Conservation (phyloP, 495 filamentous ascomycete genomes). For the Penicillium argentinense region DNA sequence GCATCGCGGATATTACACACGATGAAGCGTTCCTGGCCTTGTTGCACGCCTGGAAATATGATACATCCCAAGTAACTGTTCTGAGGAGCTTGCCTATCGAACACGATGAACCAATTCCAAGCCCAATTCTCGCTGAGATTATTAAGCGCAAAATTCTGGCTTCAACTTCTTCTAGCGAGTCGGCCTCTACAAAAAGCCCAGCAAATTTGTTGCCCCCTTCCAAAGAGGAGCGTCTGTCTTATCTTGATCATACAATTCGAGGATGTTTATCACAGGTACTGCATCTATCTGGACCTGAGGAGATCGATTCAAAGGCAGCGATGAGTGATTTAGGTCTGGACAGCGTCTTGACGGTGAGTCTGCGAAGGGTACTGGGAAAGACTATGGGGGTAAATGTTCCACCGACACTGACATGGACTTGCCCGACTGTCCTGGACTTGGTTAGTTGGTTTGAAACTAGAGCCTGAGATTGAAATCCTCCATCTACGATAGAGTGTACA, state of each 20-base stretch:
- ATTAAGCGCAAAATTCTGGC: no score
- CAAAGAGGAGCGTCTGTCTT: no score
- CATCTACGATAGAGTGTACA: no score
- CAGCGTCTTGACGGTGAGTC: conserved; percentile 43
- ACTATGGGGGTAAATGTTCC: not conserved
- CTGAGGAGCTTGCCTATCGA: no score
- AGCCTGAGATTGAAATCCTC: no score
- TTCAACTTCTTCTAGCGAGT: no score
- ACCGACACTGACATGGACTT: not conserved
- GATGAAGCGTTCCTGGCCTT: conserved; percentile 48
- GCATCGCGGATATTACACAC: conserved; percentile 40
- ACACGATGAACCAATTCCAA: no score
- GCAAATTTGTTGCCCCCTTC: no score
- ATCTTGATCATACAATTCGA: not conserved
- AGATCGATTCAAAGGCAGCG: conserved; percentile 35
- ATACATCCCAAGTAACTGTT: conserved; percentile 30
- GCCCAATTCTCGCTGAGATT: no score
- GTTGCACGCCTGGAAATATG: conserved; percentile 32
- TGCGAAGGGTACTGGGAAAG: conserved; percentile 36
- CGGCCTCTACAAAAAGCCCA: no score
- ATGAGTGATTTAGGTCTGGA: conserved; percentile 44
- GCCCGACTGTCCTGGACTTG: not conserved
- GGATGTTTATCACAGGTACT: conserved; percentile 23
- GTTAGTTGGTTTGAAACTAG: not conserved
- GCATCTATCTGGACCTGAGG: conserved; percentile 22